Conservation (phyloP, 1,284 basidiomycete genomes). For the Sutorius eximius region DNA sequence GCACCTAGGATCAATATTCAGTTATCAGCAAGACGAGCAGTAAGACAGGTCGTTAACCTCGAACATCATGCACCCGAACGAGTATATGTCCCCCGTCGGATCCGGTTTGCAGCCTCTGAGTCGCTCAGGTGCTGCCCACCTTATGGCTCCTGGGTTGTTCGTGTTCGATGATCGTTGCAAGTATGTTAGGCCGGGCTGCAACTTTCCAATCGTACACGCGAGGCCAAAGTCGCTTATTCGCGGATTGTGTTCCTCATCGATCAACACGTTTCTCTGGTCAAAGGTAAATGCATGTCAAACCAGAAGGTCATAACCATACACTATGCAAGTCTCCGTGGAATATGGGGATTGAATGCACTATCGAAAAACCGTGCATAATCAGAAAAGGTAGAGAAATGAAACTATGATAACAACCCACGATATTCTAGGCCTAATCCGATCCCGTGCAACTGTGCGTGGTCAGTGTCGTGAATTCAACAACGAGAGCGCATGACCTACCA, state of each 20-base stretch:
- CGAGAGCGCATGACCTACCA: not conserved
- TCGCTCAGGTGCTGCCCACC: conserved; percentile 14
- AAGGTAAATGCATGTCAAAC: not conserved
- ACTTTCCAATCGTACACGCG: not conserved
- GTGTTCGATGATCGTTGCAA: conserved; percentile 4
- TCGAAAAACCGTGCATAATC: not conserved
- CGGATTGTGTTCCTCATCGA: conserved; percentile 1
- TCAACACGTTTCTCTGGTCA: conserved; percentile 9
- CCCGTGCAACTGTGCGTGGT: not conserved
- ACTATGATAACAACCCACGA: not conserved
- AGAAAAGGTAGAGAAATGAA: not conserved
- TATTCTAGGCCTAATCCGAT: conserved; percentile 9
- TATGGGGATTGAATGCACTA: conserved; percentile 11
- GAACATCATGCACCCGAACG: conserved; percentile 8
- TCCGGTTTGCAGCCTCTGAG: not conserved
- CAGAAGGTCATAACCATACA: not conserved
- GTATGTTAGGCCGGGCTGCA: conserved; percentile 7
- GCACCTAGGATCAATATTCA: not conserved
- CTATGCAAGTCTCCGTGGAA: conserved; percentile 11
- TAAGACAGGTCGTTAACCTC: not conserved
- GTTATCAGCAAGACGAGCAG: not conserved
- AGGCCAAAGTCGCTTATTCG: conserved; percentile 15
- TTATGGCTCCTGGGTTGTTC: not conserved
- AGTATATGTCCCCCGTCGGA: conserved; percentile 4
- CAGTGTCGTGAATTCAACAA: not conserved